These are phyloP conservation scores for Scleroderma citrinum DNA, from an alignment of 768 basidiomycete species.

Conservation along the genomic window DNA sequence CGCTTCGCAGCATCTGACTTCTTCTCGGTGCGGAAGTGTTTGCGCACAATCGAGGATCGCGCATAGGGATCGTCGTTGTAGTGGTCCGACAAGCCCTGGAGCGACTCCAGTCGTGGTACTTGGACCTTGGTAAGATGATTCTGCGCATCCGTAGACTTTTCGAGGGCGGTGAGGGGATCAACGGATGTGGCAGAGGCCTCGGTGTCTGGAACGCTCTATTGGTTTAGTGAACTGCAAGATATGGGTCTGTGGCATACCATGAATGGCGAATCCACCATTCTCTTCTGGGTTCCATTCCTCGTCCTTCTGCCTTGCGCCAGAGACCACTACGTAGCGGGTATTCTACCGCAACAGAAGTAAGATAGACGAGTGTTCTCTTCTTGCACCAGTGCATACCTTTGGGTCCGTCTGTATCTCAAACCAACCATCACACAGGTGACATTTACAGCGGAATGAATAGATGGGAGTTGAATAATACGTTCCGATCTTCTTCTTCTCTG, in stretches of 20 bases:
- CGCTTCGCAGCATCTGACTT: slow-evolving; percentile 66
- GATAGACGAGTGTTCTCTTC: not conserved
- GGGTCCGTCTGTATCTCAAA: slow-evolving; percentile 98
- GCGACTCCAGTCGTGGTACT: slow-evolving; percentile 72
- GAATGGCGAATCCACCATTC: slow-evolving; percentile 86
- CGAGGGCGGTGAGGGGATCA: slow-evolving; percentile 84
- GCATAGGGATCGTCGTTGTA: slow-evolving; percentile 84
- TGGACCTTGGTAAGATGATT: slow-evolving; percentile 66
- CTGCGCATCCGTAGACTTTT: slow-evolving; percentile 81
- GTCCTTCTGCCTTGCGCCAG: slow-evolving; percentile 91
- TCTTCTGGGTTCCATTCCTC: slow-evolving; percentile 97
- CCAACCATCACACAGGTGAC: slow-evolving; percentile 93
- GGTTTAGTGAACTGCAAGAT: not conserved
- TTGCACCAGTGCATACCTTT: slow-evolving; percentile 50
- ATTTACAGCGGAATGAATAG: slow-evolving; percentile 95
- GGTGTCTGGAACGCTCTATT: slow-evolving; percentile 45
- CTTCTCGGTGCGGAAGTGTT: slow-evolving; percentile 84
- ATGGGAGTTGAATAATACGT: slow-evolving; percentile 94
- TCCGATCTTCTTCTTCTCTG: slow-evolving; percentile 96
- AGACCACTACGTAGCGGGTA: slow-evolving; percentile 87
- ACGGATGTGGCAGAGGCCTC: slow-evolving; percentile 54
- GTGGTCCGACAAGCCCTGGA: slow-evolving; percentile 71
- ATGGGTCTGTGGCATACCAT: slow-evolving; percentile 45
- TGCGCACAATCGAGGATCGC: slow-evolving; percentile 68
- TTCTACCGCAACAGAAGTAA: slow-evolving; percentile 49